A percentile compares a stretch with the other conserved stretches of the same genome.
These are phyloP conservation scores for Heterobasidion occidentale DNA, from an alignment of 1,284 basidiomycete genomes.

Conservation along the genomic window DNA sequence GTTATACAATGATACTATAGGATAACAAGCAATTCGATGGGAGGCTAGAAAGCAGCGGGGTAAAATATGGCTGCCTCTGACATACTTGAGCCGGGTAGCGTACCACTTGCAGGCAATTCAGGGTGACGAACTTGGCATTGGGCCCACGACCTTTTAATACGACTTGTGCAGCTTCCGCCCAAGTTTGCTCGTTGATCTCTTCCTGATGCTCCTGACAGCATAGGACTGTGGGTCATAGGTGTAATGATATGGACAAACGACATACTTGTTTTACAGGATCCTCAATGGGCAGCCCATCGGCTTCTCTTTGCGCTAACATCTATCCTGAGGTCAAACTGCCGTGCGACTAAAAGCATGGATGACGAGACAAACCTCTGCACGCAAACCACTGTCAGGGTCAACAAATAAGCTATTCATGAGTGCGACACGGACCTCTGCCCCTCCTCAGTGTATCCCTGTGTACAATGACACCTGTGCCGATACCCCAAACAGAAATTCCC, in stretches of 20 bases:
- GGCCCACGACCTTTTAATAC: conserved; percentile 2
- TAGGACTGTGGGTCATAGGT: not conserved
- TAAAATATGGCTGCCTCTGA: too few species aligned
- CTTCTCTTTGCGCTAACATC: conserved; percentile 12
- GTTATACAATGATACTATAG: too few species aligned
- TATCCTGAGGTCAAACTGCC: not conserved
- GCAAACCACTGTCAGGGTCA: not conserved
- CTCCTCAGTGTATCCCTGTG: conserved; percentile 9
- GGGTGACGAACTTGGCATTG: too few species aligned
- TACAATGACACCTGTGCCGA: conserved; percentile 8
- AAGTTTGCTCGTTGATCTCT: conserved; percentile 10
- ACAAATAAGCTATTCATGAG: not conserved
- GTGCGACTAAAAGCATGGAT: not conserved
- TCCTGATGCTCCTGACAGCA: conserved; percentile 6
- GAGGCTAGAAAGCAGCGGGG: too few species aligned
- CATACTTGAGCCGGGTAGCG: too few species aligned
- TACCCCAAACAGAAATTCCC: conserved; percentile 10
- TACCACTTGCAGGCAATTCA: too few species aligned
- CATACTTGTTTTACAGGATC: conserved; percentile 6
- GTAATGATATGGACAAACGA: not conserved
- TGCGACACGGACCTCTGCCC: conserved; percentile 11
- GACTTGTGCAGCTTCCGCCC: conserved; percentile 11
- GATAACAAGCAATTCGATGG: too few species aligned
- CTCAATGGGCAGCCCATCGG: conserved; percentile 8
- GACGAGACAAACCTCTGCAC: not conserved